Evolutionary conservation across 2,329 filamentous ascomycete species (phyloP).

Genomic region (Didymella keratinophila): DNA sequence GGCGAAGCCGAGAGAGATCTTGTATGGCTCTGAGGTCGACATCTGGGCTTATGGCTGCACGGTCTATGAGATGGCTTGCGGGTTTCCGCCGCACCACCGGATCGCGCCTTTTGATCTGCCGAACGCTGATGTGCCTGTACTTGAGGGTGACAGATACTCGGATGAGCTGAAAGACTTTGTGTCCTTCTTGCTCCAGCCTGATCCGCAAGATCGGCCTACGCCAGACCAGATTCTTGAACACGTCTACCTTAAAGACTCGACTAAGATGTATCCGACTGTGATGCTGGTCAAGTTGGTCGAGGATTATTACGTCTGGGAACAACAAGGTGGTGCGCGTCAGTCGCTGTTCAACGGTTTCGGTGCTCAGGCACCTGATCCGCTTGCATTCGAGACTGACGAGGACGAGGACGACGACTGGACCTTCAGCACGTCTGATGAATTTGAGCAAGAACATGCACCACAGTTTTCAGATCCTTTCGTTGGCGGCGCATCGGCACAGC

Average conservation of each 20-base stretch:
- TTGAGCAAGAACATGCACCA: slow-evolving; percentile 56
- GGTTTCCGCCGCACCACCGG: slow-evolving; percentile 72
- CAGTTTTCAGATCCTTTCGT: slow-evolving; percentile 58
- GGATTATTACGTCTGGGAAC: slow-evolving; percentile 78
- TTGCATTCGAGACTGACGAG: slow-evolving; percentile 52
- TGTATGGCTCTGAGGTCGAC: slow-evolving; percentile 65
- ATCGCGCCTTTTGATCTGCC: slow-evolving; percentile 46
- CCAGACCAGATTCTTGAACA: slow-evolving; percentile 75
- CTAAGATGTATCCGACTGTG: slow-evolving; percentile 68
- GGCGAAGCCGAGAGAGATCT: slow-evolving; percentile 59
- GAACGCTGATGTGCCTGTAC: slow-evolving; percentile 65
- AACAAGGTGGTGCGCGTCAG: slow-evolving; percentile 73
- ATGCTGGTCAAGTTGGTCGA: slow-evolving; percentile 71
- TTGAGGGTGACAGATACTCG: slow-evolving; percentile 77
- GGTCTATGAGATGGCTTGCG: slow-evolving; percentile 81
- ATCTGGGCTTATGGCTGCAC: slow-evolving; percentile 88
- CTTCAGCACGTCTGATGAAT: slow-evolving; percentile 69
- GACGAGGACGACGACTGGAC: slow-evolving; percentile 67
- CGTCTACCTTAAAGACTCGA: slow-evolving; percentile 71
- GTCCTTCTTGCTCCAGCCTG: slow-evolving; percentile 74
- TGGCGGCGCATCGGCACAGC: slow-evolving; percentile 34
- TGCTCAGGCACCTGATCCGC: slow-evolving; percentile 63
- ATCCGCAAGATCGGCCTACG: slow-evolving; percentile 72
- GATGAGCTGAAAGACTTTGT: slow-evolving; percentile 73
- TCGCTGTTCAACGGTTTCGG: slow-evolving; percentile 69